Conservation (phyloP, 2,329 filamentous ascomycete species). For the Bipolaris sorokiniana region DNA sequence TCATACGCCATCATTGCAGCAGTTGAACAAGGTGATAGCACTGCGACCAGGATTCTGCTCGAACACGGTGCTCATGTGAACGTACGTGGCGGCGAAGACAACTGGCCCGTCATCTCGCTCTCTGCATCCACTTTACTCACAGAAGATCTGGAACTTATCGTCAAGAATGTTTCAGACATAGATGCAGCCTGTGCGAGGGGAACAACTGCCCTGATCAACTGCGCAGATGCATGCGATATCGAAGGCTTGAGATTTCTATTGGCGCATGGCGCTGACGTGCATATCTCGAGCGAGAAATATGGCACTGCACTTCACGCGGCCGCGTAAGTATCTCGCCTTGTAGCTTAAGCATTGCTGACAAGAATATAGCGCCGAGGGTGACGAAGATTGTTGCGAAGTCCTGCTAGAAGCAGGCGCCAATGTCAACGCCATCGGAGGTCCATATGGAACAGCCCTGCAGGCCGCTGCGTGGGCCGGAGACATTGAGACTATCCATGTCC, state of each 20-base stretch:
- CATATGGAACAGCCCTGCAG: conserved; percentile 25
- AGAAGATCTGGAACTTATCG: conserved; percentile 22
- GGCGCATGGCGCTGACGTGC: conserved; percentile 22
- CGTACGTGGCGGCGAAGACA: conserved; percentile 28
- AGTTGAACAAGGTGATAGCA: conserved; percentile 20
- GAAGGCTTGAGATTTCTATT: conserved; percentile 26
- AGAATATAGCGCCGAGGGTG: conserved; percentile 15
- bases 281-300: conserved; percentile 20
- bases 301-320: conserved; percentile 32
- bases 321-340: conserved; percentile 15
- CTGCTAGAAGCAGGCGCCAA: conserved; percentile 28
- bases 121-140: conserved; percentile 22
- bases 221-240: conserved; percentile 20
- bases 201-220: conserved; percentile 30
- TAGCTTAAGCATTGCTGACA: conserved; percentile 1
- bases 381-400: conserved; percentile 23
- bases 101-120: conserved; percentile 24
- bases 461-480: conserved; percentile 25
- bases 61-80: conserved; percentile 30
- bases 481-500: conserved; percentile 20
- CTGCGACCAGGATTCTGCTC: conserved; percentile 20
- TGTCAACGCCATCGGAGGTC: conserved; percentile 25
- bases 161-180: conserved; percentile 29
- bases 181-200: conserved; percentile 26
- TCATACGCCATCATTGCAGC: conserved; percentile 28